Base-by-base conservation (phyloP, 176 grass and related monocot genomes). In the Neostapfia colusana region DNA sequence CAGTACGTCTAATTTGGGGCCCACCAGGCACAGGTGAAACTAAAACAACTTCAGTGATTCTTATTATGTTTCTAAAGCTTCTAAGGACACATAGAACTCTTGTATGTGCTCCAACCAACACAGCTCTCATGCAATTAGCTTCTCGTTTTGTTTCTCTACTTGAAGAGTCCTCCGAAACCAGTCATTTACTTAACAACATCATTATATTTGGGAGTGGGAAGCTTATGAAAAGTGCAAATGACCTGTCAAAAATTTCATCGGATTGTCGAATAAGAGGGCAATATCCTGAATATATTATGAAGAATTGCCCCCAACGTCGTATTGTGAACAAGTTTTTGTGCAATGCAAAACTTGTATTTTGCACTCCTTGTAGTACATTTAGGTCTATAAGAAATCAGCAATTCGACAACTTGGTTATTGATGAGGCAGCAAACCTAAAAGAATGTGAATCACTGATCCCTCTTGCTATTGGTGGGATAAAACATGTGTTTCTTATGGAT, bases 11-110 rank as follows among this genome's bases (percentile, higher is more conserved):
- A 63, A 64, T 90, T 72, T 83, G 80, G 80, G 84, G 84, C 9
- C 80, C 80, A 74, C 84, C 79, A 51, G 69, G 88, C 40, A 86
- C 70, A 23, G 75, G 80, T 20, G 87, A 90, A 84, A 84, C 84
- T 11, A 31, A 31, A 31, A 31, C 3, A 20, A 17, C 18, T 51
- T 51, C 49, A 20, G 17, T 51, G 38, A 59, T 88, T 50, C 34
- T 88, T 42, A 66, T 70, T 44, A 48, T 78, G 34, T 46, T 88
- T 10, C 58, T 83, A 41, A 26, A 1, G 13, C 16, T 3, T 5
- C 4, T 5, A 0, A 58, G 0, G 0, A 15, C 15, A 58, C 6
- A 11, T 10, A 68, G 40, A 68, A 44, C 2, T 68, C 12, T 58
- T 57, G 12, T 17, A 73, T 73, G 71, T 40, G 34, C 71, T 23